Conservation (phyloP, 2,329 filamentous ascomycete species). For the Aspergillus ochraceoroseus region DNA sequence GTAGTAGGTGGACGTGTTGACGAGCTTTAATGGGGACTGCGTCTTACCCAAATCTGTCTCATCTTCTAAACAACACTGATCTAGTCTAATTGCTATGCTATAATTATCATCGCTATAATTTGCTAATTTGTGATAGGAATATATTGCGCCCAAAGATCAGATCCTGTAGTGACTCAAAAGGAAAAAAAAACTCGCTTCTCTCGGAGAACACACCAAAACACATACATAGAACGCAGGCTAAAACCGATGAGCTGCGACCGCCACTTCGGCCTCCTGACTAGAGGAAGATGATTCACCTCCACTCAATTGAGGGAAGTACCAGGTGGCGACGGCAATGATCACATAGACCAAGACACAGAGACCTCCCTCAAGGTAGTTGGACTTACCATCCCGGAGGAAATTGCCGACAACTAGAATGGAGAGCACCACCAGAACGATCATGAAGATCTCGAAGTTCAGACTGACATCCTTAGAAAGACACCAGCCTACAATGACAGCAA, state of each 20-base stretch:
- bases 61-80: too few species aligned
- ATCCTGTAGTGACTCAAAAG: too few species aligned
- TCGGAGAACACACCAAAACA: too few species aligned
- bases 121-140: too few species aligned
- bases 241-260: neutral
- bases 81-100: too few species aligned
- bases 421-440: conserved; percentile 73
- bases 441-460: conserved; percentile 81
- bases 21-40: too few species aligned
- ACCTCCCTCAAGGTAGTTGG: conserved; percentile 82
- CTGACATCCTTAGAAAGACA: conserved; percentile 65
- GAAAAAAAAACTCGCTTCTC: too few species aligned
- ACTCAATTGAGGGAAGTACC: conserved; percentile 56
- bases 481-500: conserved; percentile 82
- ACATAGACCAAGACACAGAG: conserved; percentile 66
- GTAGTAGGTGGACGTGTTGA: too few species aligned
- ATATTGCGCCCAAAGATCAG: too few species aligned
- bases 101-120: too few species aligned
- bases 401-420: conserved; percentile 82
- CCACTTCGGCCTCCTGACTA: neutral
- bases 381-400: conserved; percentile 81
- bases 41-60: too few species aligned
- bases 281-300: neutral
- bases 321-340: conserved; percentile 58
- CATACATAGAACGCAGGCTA: too few species aligned